Percentiles rank a stretch among this genome's conserved stretches.
phyloP scores from a whole-genome alignment of 768 basidiomycete species.

The Serendipita sp. region DNA sequence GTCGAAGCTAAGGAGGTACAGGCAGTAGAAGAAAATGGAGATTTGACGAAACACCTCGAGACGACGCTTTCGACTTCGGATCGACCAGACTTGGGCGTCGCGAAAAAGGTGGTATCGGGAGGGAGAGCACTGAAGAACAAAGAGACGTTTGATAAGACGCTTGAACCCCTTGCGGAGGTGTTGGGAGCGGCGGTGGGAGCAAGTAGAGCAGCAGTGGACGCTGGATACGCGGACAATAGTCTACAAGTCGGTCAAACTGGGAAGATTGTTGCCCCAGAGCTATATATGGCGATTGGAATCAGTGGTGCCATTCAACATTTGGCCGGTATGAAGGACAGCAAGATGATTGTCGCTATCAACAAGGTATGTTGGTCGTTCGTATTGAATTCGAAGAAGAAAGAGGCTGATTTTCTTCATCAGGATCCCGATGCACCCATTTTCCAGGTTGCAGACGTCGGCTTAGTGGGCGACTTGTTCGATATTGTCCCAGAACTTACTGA shows the following conservation, averaged over 20 bases:
- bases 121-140: conserved; percentile 90
- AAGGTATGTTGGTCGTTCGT: conserved; percentile 38
- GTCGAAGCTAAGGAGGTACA: conserved; percentile 41
- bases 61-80: conserved; percentile 77
- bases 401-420: conserved; percentile 25
- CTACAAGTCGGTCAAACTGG: conserved; percentile 99
- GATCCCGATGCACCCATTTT: conserved; percentile 97
- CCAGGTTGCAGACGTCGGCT: conserved; percentile 91
- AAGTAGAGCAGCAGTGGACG: conserved; percentile 95
- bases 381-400: conserved; percentile 9
- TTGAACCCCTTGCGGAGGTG: conserved; percentile 85
- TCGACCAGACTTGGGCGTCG: conserved; percentile 80
- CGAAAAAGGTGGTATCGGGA: conserved; percentile 80
- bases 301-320: conserved; percentile 98
- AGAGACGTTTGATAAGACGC: conserved; percentile 71
- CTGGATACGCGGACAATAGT: conserved; percentile 95
- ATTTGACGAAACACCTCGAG: conserved; percentile 46
- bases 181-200: conserved; percentile 94
- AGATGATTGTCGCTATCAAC: conserved; percentile 95
- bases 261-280: conserved; percentile 91
- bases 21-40: conserved; percentile 46
- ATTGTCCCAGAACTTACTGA: conserved; percentile 80
- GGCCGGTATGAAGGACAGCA: conserved; percentile 99
- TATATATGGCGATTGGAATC: conserved; percentile 94
- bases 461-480: conserved; percentile 87